phyloP scores from a whole-genome alignment of 805 yeast species.

The Candida quercuum region DNA sequence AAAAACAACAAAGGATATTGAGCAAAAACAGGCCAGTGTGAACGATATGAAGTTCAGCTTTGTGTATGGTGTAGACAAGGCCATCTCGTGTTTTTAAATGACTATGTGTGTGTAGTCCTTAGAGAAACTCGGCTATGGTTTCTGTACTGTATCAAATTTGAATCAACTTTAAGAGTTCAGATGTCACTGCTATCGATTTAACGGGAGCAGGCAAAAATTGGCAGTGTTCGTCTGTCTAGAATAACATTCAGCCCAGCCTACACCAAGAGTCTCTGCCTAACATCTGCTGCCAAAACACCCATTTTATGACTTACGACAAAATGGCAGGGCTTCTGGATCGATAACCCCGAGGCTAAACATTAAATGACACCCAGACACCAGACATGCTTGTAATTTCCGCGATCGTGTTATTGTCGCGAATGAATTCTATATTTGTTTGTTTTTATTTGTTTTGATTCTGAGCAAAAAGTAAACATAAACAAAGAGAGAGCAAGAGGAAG shows the following conservation, averaged over 20 bases:
- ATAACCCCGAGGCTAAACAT: background rate
- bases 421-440: background rate
- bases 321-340: background rate
- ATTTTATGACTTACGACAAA: conserved; percentile 6
- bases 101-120: background rate
- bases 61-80: conserved; percentile 11
- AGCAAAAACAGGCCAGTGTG: conserved; percentile 31
- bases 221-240: too few species aligned
- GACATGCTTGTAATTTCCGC: background rate
- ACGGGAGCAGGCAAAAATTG: too few species aligned
- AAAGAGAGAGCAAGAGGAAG: background rate
- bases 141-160: too few species aligned
- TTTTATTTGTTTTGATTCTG: too few species aligned
- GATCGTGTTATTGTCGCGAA: background rate
- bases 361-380: background rate
- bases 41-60: conserved; percentile 27
- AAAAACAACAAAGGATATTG: conserved; percentile 38
- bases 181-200: too few species aligned
- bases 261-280: too few species aligned
- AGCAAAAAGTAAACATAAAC: too few species aligned
- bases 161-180: too few species aligned
- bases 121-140: too few species aligned
- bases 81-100: background rate
- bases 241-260: too few species aligned
- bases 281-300: background rate